Conservation (phyloP, 1,139 yeast genomes). For the Suhomyces chickasaworum region DNA sequence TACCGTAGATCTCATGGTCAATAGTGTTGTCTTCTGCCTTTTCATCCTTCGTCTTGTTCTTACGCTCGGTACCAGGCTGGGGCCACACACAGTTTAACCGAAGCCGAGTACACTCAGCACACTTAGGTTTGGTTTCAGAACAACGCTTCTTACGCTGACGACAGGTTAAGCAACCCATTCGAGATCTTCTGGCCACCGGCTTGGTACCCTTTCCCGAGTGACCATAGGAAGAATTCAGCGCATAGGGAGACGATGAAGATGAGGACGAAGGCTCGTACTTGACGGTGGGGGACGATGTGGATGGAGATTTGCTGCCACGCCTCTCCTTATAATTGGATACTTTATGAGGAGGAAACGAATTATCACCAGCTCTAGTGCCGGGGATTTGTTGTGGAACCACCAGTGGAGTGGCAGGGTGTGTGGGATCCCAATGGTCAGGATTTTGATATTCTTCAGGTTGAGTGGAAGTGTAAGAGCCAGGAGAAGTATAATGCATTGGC, state of each 20-base stretch:
- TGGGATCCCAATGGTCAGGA: slow-evolving; percentile 6
- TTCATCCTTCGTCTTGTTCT: slow-evolving; percentile 51
- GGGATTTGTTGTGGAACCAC: neutral
- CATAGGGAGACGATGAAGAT: slow-evolving; percentile 4
- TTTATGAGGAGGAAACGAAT: slow-evolving; percentile 1
- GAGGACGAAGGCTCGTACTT: slow-evolving; percentile 10
- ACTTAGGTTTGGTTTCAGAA: slow-evolving; percentile 45
- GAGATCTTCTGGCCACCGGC: slow-evolving; percentile 35
- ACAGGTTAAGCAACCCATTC: slow-evolving; percentile 52
- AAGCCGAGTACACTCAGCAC: slow-evolving; percentile 45
- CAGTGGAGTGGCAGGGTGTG: neutral
- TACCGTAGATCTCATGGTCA: slow-evolving; percentile 57
- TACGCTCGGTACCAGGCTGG: slow-evolving; percentile 50
- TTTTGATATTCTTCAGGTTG: slow-evolving; percentile 6
- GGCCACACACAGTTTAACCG: slow-evolving; percentile 54
- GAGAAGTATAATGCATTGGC: slow-evolving; percentile 4
- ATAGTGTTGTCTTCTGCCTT: slow-evolving; percentile 50
- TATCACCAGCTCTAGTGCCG: neutral
- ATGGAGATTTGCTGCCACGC: slow-evolving; percentile 4
- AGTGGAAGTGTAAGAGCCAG: slow-evolving; percentile 2
- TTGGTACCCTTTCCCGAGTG: slow-evolving; percentile 13
- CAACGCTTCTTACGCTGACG: slow-evolving; percentile 49
- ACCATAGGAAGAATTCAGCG: slow-evolving; percentile 2
- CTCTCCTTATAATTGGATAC: slow-evolving; percentile 3
- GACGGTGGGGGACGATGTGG: slow-evolving; percentile 6